Evolutionary conservation across 225 moss, liverwort and hornwort species (phyloP).

Genomic region (Marchantia paleacea): DNA sequence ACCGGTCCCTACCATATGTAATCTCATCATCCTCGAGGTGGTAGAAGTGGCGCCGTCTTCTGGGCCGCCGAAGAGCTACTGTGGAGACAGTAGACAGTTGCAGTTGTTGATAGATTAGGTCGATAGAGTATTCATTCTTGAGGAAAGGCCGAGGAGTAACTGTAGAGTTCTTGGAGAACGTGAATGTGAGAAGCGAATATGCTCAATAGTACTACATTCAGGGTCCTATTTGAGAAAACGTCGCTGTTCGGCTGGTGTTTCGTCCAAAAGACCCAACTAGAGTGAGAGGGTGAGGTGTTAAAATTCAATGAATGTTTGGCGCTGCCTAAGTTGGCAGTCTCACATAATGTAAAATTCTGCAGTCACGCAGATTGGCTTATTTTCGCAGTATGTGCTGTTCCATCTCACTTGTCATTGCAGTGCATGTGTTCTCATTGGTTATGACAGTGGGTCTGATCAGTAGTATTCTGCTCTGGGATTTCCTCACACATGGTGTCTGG

Average conservation of each 20-base stretch:
- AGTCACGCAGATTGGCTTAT: neutral
- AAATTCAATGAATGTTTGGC: neutral
- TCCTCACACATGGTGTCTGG: too few relatives aligned
- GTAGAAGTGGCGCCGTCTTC: neutral
- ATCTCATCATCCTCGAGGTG: neutral
- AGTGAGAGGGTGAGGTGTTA: neutral
- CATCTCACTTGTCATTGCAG: neutral
- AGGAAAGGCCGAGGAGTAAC: slow-evolving; percentile 1
- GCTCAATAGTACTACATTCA: neutral
- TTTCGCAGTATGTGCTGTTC: too few relatives aligned
- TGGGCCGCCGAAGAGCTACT: neutral
- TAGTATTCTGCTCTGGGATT: too few relatives aligned
- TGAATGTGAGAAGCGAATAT: neutral
- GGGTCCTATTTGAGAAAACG: neutral
- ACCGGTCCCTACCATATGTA: neutral
- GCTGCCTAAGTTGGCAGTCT: slow-evolving; percentile 3
- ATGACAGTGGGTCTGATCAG: too few relatives aligned
- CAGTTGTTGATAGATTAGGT: slow-evolving; percentile 3
- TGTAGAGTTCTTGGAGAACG: slow-evolving; percentile 5
- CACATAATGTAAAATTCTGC: slow-evolving; percentile 6
- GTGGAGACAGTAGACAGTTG: slow-evolving; percentile 5
- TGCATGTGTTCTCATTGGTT: too few relatives aligned
- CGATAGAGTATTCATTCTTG: slow-evolving; percentile 2
- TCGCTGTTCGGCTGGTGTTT: neutral
- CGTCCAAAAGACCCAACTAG: neutral